A percentile compares a stretch with the other conserved stretches of the same genome.
These are phyloP conservation scores for Ganoderma boninense DNA, from an alignment of 1,284 basidiomycete genomes.

Conservation along the genomic window DNA sequence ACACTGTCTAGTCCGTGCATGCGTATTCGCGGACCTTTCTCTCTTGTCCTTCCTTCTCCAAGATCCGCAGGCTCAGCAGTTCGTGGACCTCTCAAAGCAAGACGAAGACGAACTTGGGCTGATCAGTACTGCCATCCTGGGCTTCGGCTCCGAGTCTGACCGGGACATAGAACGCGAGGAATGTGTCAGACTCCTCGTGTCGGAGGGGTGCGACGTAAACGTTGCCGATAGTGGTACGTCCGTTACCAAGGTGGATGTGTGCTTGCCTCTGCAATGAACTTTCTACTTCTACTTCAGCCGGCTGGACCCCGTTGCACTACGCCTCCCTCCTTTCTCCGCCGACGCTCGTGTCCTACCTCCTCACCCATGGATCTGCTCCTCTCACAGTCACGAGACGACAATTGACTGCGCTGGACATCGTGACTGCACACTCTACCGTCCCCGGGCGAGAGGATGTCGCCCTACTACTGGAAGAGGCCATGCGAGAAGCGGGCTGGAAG, in stretches of 20 bases:
- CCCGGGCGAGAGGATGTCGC: slow-evolving; percentile 85
- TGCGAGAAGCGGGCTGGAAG: slow-evolving; percentile 80
- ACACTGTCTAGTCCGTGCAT: slow-evolving; percentile 77
- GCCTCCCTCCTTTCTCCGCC: slow-evolving; percentile 90
- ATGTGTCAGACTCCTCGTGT: slow-evolving; percentile 81
- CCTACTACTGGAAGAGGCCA: slow-evolving; percentile 81
- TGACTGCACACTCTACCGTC: slow-evolving; percentile 80
- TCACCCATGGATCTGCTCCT: slow-evolving; percentile 90
- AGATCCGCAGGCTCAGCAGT: slow-evolving; percentile 74
- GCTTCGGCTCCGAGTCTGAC: slow-evolving; percentile 85
- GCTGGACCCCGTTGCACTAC: slow-evolving; percentile 97
- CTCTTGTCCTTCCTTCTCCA: slow-evolving; percentile 76
- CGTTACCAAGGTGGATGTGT: background rate
- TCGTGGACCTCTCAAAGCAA: slow-evolving; percentile 70
- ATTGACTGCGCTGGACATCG: slow-evolving; percentile 86
- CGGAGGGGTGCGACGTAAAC: slow-evolving; percentile 78
- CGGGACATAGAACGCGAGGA: slow-evolving; percentile 89
- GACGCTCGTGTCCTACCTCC: slow-evolving; percentile 90
- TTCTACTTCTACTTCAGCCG: slow-evolving; percentile 56
- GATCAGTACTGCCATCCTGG: slow-evolving; percentile 82
- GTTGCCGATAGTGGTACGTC: slow-evolving; percentile 71
- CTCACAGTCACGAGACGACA: slow-evolving; percentile 78
- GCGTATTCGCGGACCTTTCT: slow-evolving; percentile 76
- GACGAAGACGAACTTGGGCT: slow-evolving; percentile 89
- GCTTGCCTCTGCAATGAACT: slow-evolving; percentile 3